Percentiles rank a stretch among this genome's conserved stretches.
These are phyloP conservation scores for Malassezia japonica DNA, from an alignment of 1,284 basidiomycete genomes.

Conservation along the genomic window DNA sequence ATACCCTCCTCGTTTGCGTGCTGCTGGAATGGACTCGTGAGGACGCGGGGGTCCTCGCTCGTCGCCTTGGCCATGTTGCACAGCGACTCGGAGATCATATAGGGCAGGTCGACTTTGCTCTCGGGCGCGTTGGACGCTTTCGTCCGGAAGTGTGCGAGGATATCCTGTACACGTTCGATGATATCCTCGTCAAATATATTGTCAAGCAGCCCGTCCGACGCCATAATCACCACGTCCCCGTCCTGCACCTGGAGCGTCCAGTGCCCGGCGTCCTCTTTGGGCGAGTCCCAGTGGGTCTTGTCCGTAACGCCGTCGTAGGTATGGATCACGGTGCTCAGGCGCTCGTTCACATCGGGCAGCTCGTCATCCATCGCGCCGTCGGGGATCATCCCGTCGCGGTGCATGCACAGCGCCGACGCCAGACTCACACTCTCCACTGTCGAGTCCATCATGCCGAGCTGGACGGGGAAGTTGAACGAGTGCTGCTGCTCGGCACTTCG, in stretches of 20 bases:
- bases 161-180: constrained; percentile 62
- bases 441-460: constrained; percentile 66
- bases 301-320: constrained; percentile 7
- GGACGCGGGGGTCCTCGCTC: constrained; percentile 52
- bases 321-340: constrained; percentile 22
- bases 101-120: constrained; percentile 14
- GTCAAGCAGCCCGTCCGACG: constrained; percentile 80
- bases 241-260: constrained; percentile 66
- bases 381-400: constrained; percentile 27
- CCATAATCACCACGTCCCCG: constrained; percentile 80
- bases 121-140: constrained; percentile 1
- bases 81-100: constrained; percentile 21
- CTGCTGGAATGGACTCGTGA: constrained; percentile 54
- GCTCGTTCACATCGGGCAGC: constrained; percentile 25
- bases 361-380: constrained; percentile 30
- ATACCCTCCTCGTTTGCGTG: constrained; percentile 54
- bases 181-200: constrained; percentile 94
- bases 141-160: neutral
- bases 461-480: constrained; percentile 82
- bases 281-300: constrained; percentile 37
- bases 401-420: constrained; percentile 28
- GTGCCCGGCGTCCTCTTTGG: constrained; percentile 58
- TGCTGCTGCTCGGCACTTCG: constrained; percentile 91
- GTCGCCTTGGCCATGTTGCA: constrained; percentile 53
- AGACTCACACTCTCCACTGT: constrained; percentile 58